These are phyloP conservation scores for Aspergillus piperis DNA, from an alignment of 2,329 filamentous ascomycete species.

Conservation along the genomic window DNA sequence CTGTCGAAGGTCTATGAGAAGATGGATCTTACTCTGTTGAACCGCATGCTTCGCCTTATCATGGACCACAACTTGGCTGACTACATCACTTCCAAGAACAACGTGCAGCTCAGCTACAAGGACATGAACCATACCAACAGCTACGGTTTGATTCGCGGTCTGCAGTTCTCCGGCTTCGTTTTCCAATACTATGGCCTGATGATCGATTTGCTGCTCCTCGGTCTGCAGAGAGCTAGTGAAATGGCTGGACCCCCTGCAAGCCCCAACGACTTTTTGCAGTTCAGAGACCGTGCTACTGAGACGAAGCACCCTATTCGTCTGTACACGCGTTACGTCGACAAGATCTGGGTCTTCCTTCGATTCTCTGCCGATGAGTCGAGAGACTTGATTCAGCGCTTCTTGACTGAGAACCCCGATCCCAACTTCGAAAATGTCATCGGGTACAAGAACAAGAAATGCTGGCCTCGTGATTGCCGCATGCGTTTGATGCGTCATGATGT, in stretches of 20 bases:
- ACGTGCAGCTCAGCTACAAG: constrained; percentile 98
- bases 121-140: constrained; percentile 99
- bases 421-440: constrained; percentile 99
- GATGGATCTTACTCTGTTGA: constrained; percentile 93
- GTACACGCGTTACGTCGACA: constrained; percentile 98
- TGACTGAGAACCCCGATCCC: constrained; percentile 96
- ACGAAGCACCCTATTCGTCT: constrained; percentile 91
- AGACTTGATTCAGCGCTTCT: constrained; percentile 93
- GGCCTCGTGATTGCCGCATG: constrained; percentile 97
- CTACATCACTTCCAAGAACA: constrained; percentile 99
- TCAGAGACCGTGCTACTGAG: constrained; percentile 89
- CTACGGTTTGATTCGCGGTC: constrained; percentile 95
- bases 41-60: constrained; percentile 86
- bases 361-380: constrained; percentile 93
- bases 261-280: constrained; percentile 97
- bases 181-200: constrained; percentile 99
- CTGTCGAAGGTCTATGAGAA: constrained; percentile 99
- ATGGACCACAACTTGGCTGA: constrained; percentile 99
- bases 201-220: constrained; percentile 86
- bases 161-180: constrained; percentile 97
- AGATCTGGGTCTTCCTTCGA: constrained; percentile 96
- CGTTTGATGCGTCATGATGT: constrained; percentile 98
- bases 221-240: constrained; percentile 93
- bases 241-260: constrained; percentile 91
- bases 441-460: constrained; percentile 99